Evolutionary conservation across 495 filamentous ascomycete species (phyloP).

Genomic region (Aspergillus homomorphus): DNA sequence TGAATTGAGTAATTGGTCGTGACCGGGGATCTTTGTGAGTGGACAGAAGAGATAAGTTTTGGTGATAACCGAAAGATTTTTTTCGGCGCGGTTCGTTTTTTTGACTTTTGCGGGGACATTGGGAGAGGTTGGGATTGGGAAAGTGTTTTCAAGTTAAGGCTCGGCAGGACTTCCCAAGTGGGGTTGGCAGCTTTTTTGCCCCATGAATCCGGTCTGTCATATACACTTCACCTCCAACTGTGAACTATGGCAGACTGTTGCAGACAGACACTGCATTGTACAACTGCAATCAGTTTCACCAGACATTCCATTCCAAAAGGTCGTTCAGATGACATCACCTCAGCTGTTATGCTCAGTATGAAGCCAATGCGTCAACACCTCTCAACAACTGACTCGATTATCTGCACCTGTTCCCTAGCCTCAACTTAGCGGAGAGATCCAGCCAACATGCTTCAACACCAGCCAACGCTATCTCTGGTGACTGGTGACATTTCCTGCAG

Average conservation of each 20-base stretch:
- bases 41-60: constrained; percentile 1
- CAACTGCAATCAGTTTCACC: neutral
- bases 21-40: neutral
- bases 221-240: too few relatives aligned
- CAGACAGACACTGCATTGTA: too few relatives aligned
- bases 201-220: neutral
- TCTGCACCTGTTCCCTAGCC: too few relatives aligned
- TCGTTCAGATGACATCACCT: neutral
- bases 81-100: neutral
- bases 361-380: neutral
- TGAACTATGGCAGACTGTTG: too few relatives aligned
- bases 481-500: too few relatives aligned
- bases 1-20: constrained; percentile 3
- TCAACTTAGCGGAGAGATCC: too few relatives aligned
- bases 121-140: neutral
- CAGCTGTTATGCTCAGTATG: neutral
- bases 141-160: constrained; percentile 2
- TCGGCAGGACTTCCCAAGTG: constrained; percentile 9
- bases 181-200: neutral
- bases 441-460: too few relatives aligned
- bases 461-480: too few relatives aligned
- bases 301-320: neutral
- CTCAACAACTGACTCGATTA: too few relatives aligned
- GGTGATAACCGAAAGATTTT: constrained; percentile 7
- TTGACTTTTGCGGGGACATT: neutral